Conservation (phyloP, 345 rosid species). For the Firmiana major region DNA sequence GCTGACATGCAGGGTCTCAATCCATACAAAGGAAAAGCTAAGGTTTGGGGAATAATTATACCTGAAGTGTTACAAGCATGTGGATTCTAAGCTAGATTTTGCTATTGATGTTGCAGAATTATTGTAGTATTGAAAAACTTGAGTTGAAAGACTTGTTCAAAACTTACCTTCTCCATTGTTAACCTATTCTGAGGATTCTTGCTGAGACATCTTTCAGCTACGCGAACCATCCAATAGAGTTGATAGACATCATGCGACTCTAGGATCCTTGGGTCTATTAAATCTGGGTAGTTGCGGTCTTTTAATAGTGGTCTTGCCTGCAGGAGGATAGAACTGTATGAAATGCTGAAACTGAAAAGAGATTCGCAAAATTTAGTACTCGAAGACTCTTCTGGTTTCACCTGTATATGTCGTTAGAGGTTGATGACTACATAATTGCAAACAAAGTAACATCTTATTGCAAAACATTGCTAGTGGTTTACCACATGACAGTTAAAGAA, state of each 20-base stretch:
- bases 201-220: conserved; percentile 59
- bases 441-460: too few species aligned
- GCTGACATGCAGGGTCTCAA: too few species aligned
- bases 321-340: background rate
- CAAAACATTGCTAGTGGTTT: background rate
- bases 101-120: background rate
- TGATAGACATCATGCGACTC: conserved; percentile 61
- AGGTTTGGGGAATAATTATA: background rate
- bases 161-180: conserved; percentile 40
- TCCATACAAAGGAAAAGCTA: background rate
- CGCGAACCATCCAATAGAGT: conserved; percentile 65
- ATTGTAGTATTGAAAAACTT: background rate
- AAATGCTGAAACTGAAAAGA: background rate
- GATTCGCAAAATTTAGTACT: background rate
- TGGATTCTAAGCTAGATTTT: background rate
- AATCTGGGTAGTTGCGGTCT: conserved; percentile 53
- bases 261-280: conserved; percentile 49
- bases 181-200: conserved; percentile 54
- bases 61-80: background rate
- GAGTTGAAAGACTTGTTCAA: background rate
- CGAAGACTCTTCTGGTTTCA: background rate
- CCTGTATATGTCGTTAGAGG: too few species aligned
- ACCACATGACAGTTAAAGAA: background rate
- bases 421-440: too few species aligned
- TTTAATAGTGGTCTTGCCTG: conserved; percentile 68